Evolutionary conservation across 2,329 filamentous ascomycete species (phyloP).

Genomic region (Cordyceps javanica): DNA sequence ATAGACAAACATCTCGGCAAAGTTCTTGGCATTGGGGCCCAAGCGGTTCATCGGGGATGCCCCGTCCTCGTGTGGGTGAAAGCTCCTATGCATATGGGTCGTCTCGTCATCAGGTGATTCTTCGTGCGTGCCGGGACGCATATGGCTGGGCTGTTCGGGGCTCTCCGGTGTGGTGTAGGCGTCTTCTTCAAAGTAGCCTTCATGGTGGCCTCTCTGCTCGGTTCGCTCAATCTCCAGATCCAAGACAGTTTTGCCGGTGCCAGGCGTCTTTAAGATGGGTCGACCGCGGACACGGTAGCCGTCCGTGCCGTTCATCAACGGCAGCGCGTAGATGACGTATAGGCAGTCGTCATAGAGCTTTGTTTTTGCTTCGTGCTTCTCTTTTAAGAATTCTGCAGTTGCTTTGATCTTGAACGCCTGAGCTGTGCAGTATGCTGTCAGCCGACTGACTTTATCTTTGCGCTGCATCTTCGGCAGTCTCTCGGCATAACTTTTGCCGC

Average conservation of each 20-base stretch:
- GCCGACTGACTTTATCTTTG: conserved; percentile 77
- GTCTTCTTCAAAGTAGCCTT: conserved; percentile 81
- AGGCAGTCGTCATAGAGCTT: conserved; percentile 98
- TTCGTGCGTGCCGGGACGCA: conserved; percentile 25
- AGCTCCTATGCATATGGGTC: conserved; percentile 20
- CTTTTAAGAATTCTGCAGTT: conserved; percentile 82
- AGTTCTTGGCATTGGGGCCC: conserved; percentile 63
- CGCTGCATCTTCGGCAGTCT: conserved; percentile 81
- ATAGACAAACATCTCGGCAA: conserved; percentile 95
- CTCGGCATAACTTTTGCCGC: conserved; percentile 88
- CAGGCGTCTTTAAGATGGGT: conserved; percentile 85
- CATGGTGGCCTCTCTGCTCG: conserved; percentile 81
- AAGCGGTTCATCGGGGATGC: conserved; percentile 52
- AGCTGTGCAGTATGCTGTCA: conserved; percentile 95
- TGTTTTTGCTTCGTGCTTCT: conserved; percentile 81
- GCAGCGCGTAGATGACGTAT: conserved; percentile 91
- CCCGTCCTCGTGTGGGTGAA: conserved; percentile 32
- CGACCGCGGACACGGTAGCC: conserved; percentile 86
- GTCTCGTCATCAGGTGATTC: conserved; percentile 20
- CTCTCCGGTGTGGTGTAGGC: conserved; percentile 38
- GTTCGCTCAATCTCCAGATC: conserved; percentile 96
- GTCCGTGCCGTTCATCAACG: conserved; percentile 75
- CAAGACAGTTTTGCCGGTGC: conserved; percentile 79
- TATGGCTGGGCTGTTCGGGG: conserved; percentile 25
- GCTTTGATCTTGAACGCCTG: conserved; percentile 86